These are phyloP conservation scores for Claviceps capensis DNA, from an alignment of 2,329 filamentous ascomycete species.

Conservation along the genomic window DNA sequence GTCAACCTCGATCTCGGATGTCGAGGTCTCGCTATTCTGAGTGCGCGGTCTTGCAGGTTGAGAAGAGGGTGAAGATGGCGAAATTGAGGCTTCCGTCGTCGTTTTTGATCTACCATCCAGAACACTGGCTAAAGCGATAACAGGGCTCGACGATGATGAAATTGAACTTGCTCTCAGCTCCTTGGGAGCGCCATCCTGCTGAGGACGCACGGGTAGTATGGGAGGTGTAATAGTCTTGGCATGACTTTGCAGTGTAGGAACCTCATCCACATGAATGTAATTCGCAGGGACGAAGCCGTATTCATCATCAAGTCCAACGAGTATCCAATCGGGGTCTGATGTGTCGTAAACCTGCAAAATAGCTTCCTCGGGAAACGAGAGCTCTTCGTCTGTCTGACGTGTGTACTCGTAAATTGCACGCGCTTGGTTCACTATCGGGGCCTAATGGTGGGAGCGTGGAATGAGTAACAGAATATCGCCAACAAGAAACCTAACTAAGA, in stretches of 20 bases:
- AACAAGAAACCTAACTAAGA: too few species aligned
- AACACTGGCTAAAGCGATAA: constrained; percentile 41
- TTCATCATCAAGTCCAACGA: constrained; percentile 72
- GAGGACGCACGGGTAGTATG: constrained; percentile 29
- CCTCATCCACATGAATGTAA: constrained; percentile 66
- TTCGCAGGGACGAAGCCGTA: constrained; percentile 93
- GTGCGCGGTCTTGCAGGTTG: constrained; percentile 15
- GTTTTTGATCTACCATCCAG: constrained; percentile 32
- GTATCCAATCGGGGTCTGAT: constrained; percentile 90
- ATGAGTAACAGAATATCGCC: not conserved
- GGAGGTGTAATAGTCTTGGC: constrained; percentile 23
- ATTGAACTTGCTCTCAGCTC: constrained; percentile 14
- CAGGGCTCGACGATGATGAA: constrained; percentile 27
- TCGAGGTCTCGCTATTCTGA: constrained; percentile 14
- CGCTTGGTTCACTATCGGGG: constrained; percentile 53
- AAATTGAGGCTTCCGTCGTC: constrained; percentile 14
- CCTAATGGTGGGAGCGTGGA: constrained; percentile 27
- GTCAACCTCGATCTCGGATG: constrained; percentile 18
- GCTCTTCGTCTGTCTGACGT: constrained; percentile 91
- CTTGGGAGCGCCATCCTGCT: constrained; percentile 19
- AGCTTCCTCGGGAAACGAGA: constrained; percentile 87
- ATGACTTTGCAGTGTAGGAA: constrained; percentile 28
- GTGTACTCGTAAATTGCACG: constrained; percentile 97
- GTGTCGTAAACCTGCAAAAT: constrained; percentile 74
- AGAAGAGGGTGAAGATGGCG: constrained; percentile 12